Conservation (phyloP, 2,329 filamentous ascomycete species). For the Aschersonia sp. region DNA sequence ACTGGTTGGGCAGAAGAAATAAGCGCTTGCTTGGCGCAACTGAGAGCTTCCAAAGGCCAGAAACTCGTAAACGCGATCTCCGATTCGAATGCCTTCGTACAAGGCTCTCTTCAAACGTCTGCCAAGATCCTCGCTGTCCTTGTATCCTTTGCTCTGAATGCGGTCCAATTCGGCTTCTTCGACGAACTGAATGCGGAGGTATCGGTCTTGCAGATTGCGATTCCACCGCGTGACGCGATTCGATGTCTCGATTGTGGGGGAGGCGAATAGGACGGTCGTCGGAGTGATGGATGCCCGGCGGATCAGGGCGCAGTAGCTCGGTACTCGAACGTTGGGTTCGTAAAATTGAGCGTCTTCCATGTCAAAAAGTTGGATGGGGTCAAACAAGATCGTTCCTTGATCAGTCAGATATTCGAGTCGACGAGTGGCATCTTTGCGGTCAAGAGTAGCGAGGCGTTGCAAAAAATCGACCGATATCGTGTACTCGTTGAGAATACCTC, state of each 20-base stretch:
- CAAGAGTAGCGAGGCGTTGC: constrained; percentile 33
- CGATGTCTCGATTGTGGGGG: constrained; percentile 69
- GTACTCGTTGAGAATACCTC: constrained; percentile 62
- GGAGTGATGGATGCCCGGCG: constrained; percentile 73
- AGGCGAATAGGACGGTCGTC: constrained; percentile 64
- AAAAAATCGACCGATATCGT: constrained; percentile 57
- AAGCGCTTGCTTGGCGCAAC: constrained; percentile 80
- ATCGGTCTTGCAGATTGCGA: constrained; percentile 54
- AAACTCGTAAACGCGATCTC: constrained; percentile 72
- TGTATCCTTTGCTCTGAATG: constrained; percentile 39
- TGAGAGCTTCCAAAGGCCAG: constrained; percentile 94
- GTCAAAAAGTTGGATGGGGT: constrained; percentile 61
- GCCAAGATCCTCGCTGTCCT: constrained; percentile 61
- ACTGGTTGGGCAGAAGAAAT: constrained; percentile 70
- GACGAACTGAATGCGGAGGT: constrained; percentile 78
- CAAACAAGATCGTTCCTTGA: constrained; percentile 41
- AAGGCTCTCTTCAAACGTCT: constrained; percentile 59
- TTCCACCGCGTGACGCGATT: constrained; percentile 76
- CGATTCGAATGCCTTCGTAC: constrained; percentile 66
- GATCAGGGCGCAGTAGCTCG: constrained; percentile 59
- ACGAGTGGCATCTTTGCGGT: constrained; percentile 38
- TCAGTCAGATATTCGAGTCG: constrained; percentile 65
- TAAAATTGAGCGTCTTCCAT: constrained; percentile 33
- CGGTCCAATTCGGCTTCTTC: constrained; percentile 57
- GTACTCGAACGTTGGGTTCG: constrained; percentile 37